A percentile compares a stretch with the other conserved stretches of the same genome.
Conservation (phyloP, 768 basidiomycete species). For the Leccinum truebloodii region DNA sequence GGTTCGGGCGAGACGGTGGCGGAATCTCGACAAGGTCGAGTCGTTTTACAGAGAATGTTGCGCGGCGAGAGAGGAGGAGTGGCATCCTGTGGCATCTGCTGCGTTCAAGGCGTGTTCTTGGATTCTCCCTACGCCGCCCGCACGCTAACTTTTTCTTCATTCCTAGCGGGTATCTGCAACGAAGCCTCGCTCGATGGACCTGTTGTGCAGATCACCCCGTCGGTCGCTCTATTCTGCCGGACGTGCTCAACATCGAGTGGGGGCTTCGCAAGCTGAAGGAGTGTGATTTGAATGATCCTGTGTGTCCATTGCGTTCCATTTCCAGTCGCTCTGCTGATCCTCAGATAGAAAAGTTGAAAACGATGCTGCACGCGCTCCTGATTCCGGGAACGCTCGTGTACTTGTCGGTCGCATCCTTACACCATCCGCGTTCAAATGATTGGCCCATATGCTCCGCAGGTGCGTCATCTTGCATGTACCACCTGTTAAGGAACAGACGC, state of each 20-base stretch:
- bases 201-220: no score
- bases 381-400: slow-evolving; percentile 73
- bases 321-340: not conserved
- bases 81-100: slow-evolving; percentile 55
- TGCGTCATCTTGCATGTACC: slow-evolving; percentile 26
- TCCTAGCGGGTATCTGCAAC: slow-evolving; percentile 21
- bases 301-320: slow-evolving; percentile 32
- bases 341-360: slow-evolving; percentile 68
- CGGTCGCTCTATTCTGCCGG: no score
- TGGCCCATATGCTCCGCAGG: slow-evolving; percentile 37
- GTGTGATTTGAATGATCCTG: slow-evolving; percentile 39
- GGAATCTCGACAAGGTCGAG: slow-evolving; percentile 83
- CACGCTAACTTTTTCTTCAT: no score
- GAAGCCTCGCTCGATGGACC: no score
- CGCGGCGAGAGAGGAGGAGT: slow-evolving; percentile 68
- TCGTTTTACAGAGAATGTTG: slow-evolving; percentile 83
- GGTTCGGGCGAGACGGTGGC: slow-evolving; percentile 49
- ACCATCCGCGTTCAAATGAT: slow-evolving; percentile 61
- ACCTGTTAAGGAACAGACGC: not conserved
- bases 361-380: slow-evolving; percentile 85
- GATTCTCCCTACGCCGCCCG: no score
- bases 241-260: no score
- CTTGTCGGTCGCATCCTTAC: slow-evolving; percentile 89
- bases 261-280: slow-evolving; percentile 33
- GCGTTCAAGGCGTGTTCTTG: not conserved